phyloP scores from a whole-genome alignment of 352 stramenopile genomes.

The Globisporangium paddicum region DNA sequence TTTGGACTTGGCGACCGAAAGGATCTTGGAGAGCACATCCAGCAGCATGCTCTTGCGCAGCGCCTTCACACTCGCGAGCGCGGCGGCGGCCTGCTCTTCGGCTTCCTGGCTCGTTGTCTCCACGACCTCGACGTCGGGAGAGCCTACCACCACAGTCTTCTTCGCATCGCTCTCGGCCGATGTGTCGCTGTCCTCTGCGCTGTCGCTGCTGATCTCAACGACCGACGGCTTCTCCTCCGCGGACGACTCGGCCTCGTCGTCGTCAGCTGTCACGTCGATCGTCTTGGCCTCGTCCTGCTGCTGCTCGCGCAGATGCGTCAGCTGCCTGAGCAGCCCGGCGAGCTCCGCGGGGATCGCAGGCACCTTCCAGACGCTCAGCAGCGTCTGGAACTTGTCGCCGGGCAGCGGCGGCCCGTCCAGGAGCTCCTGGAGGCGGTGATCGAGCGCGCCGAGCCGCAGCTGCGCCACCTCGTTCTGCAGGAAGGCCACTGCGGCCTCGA shows the following conservation, averaged over 20 bases:
- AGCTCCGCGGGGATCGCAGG: conserved; percentile 28
- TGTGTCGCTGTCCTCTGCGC: background rate
- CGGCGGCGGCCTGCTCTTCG: conserved; percentile 13
- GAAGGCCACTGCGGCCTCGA: conserved; percentile 53
- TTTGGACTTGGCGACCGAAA: conserved; percentile 73
- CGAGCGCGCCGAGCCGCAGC: conserved; percentile 32
- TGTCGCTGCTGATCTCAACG: background rate
- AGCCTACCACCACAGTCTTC: too few species aligned
- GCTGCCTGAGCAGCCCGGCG: conserved; percentile 32
- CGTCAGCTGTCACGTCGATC: conserved; percentile 1
- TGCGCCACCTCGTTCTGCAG: conserved; percentile 47
- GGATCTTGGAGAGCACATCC: conserved; percentile 78
- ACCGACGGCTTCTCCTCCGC: background rate
- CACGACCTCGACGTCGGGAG: background rate
- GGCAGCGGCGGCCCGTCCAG: conserved; percentile 37
- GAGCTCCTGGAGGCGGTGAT: conserved; percentile 28
- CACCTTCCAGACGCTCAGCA: conserved; percentile 48
- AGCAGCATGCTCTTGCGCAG: conserved; percentile 70
- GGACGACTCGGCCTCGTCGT: background rate
- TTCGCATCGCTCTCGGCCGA: background rate
- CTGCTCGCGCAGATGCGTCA: conserved; percentile 18
- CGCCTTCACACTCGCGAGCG: conserved; percentile 37
- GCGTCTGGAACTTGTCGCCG: conserved; percentile 33
- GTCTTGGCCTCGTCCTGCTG: conserved; percentile 2
- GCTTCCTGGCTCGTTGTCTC: conserved; percentile 4